Percentiles rank a stretch among this genome's conserved stretches.
Conservation (phyloP, 768 basidiomycete genomes). For the Pilatotrama ljubarskyi region DNA sequence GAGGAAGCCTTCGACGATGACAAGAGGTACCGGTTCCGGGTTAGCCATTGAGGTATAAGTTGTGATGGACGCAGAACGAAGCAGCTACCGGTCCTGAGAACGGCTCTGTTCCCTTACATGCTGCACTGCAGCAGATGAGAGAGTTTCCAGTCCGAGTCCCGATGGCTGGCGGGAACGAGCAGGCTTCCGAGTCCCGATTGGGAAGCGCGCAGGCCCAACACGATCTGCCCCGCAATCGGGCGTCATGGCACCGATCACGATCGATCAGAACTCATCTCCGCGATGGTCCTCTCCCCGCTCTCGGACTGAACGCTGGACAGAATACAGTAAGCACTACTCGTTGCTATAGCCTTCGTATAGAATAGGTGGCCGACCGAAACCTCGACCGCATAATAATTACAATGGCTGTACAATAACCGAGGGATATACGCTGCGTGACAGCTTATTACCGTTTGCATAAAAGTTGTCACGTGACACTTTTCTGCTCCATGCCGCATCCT, state of each 20-base stretch:
- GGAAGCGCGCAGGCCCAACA: neutral
- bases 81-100: neutral
- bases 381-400: too few species aligned
- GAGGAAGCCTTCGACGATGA: conserved; percentile 52
- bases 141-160: neutral
- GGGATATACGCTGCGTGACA: too few species aligned
- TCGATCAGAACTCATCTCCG: neutral
- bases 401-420: too few species aligned
- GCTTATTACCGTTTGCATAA: too few species aligned
- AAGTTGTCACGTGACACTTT: too few species aligned
- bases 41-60: neutral
- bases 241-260: neutral
- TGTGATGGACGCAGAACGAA: neutral
- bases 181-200: neutral
- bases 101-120: neutral
- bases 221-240: conserved; percentile 3
- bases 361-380: too few species aligned
- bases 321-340: too few species aligned
- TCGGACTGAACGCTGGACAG: too few species aligned
- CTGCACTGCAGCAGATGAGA: neutral
- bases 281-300: neutral
- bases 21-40: conserved; percentile 35
- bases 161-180: neutral
- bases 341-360: too few species aligned
- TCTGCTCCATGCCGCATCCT: too few species aligned